These are phyloP conservation scores for Bretziella fagacearum DNA, from an alignment of 2,329 filamentous ascomycete species.

Conservation along the genomic window DNA sequence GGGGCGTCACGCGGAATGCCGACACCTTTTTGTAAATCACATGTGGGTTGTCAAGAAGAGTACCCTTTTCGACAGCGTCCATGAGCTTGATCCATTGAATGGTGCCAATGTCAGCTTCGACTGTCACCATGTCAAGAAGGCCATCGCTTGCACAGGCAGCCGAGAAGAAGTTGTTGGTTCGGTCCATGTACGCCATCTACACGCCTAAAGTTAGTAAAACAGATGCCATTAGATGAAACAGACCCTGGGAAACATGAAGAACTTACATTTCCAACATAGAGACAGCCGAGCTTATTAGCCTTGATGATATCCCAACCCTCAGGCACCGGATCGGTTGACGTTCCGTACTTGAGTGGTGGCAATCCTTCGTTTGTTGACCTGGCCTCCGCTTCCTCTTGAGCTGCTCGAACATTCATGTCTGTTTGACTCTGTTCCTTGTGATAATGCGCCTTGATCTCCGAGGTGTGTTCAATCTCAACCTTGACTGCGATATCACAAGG, in stretches of 20 bases:
- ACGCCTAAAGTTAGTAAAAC: neutral
- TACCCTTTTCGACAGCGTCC: constrained; percentile 51
- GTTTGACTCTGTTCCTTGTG: constrained; percentile 24
- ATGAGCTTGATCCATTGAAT: constrained; percentile 52
- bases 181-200: constrained; percentile 78
- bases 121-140: constrained; percentile 65
- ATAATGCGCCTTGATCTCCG: constrained; percentile 57
- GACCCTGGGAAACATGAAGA: neutral
- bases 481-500: constrained; percentile 81
- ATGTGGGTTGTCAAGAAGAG: constrained; percentile 62
- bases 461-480: constrained; percentile 62
- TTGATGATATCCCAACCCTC: constrained; percentile 58
- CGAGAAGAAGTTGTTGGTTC: constrained; percentile 75
- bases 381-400: constrained; percentile 15
- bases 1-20: constrained; percentile 74
- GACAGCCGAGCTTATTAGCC: constrained; percentile 68
- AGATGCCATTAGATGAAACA: neutral
- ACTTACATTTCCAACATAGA: constrained; percentile 77
- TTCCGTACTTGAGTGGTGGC: constrained; percentile 62
- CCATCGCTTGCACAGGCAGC: constrained; percentile 71
- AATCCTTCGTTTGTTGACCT: constrained; percentile 32
- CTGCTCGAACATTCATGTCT: constrained; percentile 6
- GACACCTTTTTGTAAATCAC: constrained; percentile 70
- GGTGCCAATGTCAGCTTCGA: constrained; percentile 58
- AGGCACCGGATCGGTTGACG: constrained; percentile 59